Conservation (phyloP, 768 basidiomycete species). For the Panus rudis region DNA sequence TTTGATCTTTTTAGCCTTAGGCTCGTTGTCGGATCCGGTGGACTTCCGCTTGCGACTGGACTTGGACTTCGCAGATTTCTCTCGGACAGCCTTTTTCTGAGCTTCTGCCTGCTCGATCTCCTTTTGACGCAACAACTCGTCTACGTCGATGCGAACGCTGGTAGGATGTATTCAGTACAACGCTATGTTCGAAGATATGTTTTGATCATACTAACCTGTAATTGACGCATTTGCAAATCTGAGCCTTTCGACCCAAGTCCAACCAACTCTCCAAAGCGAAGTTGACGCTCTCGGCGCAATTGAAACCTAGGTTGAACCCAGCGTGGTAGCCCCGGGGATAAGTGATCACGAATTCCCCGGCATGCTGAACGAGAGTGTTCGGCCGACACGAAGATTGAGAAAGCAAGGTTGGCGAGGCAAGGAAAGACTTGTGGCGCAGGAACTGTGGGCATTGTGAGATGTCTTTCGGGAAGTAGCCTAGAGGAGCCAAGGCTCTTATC, state of each 20-base stretch:
- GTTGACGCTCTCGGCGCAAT: slow-evolving; percentile 96
- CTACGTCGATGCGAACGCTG: slow-evolving; percentile 92
- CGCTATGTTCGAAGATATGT: background rate
- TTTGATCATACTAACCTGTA: slow-evolving; percentile 62
- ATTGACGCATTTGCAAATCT: slow-evolving; percentile 63
- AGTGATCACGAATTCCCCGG: slow-evolving; percentile 95
- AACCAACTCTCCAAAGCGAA: slow-evolving; percentile 95
- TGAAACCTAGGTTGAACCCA: slow-evolving; percentile 93
- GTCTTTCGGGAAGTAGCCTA: slow-evolving; percentile 88
- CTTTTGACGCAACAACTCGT: slow-evolving; percentile 69
- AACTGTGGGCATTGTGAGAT: slow-evolving; percentile 85
- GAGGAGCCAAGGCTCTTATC: background rate
- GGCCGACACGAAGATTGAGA: slow-evolving; percentile 74
- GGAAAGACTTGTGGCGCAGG: slow-evolving; percentile 92
- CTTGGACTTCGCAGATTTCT: slow-evolving; percentile 14
- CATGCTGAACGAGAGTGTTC: slow-evolving; percentile 85
- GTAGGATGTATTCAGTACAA: slow-evolving; percentile 1
- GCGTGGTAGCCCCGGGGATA: slow-evolving; percentile 94
- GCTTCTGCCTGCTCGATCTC: slow-evolving; percentile 37
- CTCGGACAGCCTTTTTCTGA: slow-evolving; percentile 14
- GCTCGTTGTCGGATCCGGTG: slow-evolving; percentile 28
- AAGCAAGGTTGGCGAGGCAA: slow-evolving; percentile 81
- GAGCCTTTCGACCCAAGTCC: slow-evolving; percentile 77
- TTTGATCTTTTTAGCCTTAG: slow-evolving; percentile 46
- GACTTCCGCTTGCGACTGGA: slow-evolving; percentile 33